These are phyloP conservation scores for Ajuga chamaepitys DNA, from an alignment of 257 asterid genomes.

Conservation along the genomic window DNA sequence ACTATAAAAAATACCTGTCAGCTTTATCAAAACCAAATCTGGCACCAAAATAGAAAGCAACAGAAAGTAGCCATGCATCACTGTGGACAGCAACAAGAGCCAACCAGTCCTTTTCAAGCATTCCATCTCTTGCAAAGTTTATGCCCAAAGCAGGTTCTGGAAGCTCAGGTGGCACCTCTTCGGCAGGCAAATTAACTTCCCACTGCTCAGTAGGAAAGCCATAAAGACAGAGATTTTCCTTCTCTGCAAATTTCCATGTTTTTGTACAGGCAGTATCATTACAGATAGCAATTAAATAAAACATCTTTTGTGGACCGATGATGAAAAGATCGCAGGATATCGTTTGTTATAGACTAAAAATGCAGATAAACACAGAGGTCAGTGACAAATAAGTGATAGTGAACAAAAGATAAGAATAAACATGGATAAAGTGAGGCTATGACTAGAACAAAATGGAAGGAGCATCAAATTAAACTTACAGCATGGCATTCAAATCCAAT, in stretches of 20 bases:
- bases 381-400: not conserved
- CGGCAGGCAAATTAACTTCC: conserved; percentile 80
- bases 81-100: conserved; percentile 83
- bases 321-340: not conserved
- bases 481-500: not conserved
- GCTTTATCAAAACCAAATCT: conserved; percentile 70
- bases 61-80: conserved; percentile 76
- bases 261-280: not conserved
- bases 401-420: not conserved
- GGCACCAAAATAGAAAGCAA: conserved; percentile 70
- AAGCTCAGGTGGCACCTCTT: conserved; percentile 85
- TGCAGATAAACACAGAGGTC: not conserved
- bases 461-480: not conserved
- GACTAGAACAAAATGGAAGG: not conserved
- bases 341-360: not conserved
- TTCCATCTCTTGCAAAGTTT: conserved; percentile 82
- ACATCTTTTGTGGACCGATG: not conserved
- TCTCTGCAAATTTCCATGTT: conserved; percentile 39
- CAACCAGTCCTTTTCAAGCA: conserved; percentile 76
- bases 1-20: conserved; percentile 41
- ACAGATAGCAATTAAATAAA: not conserved
- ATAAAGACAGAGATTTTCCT: conserved; percentile 71
- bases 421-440: not conserved
- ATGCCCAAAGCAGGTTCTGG: conserved; percentile 89
- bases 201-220: conserved; percentile 66